Conservation (phyloP, 306 rosid genomes). For the Prinsepia uniflora region DNA sequence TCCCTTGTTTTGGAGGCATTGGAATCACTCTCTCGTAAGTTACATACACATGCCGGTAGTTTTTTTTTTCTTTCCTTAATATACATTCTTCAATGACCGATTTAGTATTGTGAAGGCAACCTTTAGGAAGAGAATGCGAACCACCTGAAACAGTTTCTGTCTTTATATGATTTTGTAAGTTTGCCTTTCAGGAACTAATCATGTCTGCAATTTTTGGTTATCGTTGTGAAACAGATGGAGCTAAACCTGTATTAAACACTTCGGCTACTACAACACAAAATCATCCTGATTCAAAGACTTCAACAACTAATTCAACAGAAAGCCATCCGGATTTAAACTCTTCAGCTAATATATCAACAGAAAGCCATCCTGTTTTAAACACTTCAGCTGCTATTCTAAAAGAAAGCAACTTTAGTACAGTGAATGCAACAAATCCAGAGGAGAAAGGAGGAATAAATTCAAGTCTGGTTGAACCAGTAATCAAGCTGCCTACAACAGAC, state of each 20-base stretch:
- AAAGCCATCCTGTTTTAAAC: constrained; percentile 26
- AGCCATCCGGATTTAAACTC: constrained; percentile 24
- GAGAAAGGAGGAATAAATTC: constrained; percentile 25
- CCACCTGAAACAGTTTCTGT: constrained; percentile 13
- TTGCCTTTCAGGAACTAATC: constrained; percentile 15
- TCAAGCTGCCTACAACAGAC: constrained; percentile 44
- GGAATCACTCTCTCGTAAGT: constrained; percentile 55
- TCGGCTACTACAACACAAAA: constrained; percentile 25
- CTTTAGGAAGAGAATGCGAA: constrained; percentile 19
- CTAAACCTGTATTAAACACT: constrained; percentile 29
- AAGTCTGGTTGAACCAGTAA: constrained; percentile 39
- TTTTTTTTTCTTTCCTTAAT: not conserved
- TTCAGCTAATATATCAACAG: constrained; percentile 39
- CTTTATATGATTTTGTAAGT: constrained; percentile 18
- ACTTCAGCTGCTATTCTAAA: constrained; percentile 24
- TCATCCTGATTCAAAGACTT: not conserved
- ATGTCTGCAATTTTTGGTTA: constrained; percentile 15
- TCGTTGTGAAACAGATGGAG: constrained; percentile 48
- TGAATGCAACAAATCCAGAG: constrained; percentile 25
- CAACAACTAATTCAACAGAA: constrained; percentile 5
- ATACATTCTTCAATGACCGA: not conserved
- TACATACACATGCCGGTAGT: constrained; percentile 10
- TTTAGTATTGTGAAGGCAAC: not conserved
- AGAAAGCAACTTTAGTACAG: not conserved
- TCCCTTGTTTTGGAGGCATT: constrained; percentile 57